Evolutionary conservation across 78 protist genomes (phyloP).

Genomic region (Dictyostelium firmibasis): DNA sequence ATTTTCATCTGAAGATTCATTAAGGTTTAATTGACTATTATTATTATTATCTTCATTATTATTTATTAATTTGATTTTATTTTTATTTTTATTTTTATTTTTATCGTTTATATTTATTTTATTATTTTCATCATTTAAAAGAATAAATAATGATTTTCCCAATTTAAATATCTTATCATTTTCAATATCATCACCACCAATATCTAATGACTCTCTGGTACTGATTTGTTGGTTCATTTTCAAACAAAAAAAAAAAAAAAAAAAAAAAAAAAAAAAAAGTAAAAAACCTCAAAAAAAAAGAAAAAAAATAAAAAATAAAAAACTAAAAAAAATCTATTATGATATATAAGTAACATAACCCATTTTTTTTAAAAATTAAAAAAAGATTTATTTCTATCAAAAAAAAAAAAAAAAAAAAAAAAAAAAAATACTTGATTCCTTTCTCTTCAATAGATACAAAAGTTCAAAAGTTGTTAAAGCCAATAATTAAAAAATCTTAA

Average conservation of each 20-base stretch:
- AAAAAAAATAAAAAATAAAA: background rate
- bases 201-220: background rate
- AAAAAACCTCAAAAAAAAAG: background rate
- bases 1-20: background rate
- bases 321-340: background rate
- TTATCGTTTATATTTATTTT: too few relatives aligned
- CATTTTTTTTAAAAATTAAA: too few relatives aligned
- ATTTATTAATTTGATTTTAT: background rate
- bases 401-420: too few relatives aligned
- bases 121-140: background rate
- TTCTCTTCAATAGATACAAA: too few relatives aligned
- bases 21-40: background rate
- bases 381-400: too few relatives aligned
- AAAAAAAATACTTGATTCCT: too few relatives aligned
- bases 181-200: background rate
- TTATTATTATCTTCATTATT: background rate
- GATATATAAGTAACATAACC: too few relatives aligned
- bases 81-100: background rate
- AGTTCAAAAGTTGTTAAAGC: too few relatives aligned
- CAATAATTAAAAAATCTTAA: too few relatives aligned
- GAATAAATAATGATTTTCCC: background rate
- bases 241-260: background rate
- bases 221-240: background rate
- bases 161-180: background rate
- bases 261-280: background rate